Percentiles rank a stretch among this genome's conserved stretches.
phyloP scores from a whole-genome alignment of 805 yeast species.

The Cyberlindnera galapagoensis region DNA sequence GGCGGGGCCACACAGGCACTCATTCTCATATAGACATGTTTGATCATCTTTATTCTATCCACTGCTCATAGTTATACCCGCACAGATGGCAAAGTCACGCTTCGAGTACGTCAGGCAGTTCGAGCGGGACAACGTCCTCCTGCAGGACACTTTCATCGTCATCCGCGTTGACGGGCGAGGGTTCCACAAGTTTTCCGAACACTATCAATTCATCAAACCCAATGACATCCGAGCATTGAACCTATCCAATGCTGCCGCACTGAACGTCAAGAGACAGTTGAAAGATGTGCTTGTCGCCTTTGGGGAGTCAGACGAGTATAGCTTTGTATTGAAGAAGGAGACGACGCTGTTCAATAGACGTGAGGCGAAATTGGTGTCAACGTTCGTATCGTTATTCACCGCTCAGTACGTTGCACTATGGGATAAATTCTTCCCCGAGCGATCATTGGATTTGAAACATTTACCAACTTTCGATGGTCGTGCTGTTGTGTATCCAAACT shows the following conservation, averaged over 20 bases:
- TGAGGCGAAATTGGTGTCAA: constrained; percentile 68
- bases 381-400: constrained; percentile 78
- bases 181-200: constrained; percentile 76
- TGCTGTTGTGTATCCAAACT: constrained; percentile 77
- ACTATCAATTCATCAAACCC: constrained; percentile 78
- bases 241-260: constrained; percentile 80
- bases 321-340: constrained; percentile 61
- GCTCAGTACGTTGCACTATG: constrained; percentile 69
- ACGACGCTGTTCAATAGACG: constrained; percentile 78
- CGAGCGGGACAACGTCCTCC: constrained; percentile 64
- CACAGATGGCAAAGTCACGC: constrained; percentile 79
- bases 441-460: constrained; percentile 40
- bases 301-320: constrained; percentile 95
- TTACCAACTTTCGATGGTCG: constrained; percentile 90
- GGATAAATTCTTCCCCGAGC: constrained; percentile 45
- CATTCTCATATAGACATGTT: too few relatives aligned
- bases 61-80: too few relatives aligned
- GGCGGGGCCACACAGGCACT: too few relatives aligned
- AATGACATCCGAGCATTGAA: constrained; percentile 73
- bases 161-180: constrained; percentile 91
- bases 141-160: constrained; percentile 78
- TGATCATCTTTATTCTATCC: too few relatives aligned
- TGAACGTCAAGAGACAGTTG: constrained; percentile 51
- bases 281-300: constrained; percentile 77
- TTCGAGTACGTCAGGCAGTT: constrained; percentile 82